phyloP scores from a whole-genome alignment of 768 basidiomycete species.

The Saitozyma sp. region DNA sequence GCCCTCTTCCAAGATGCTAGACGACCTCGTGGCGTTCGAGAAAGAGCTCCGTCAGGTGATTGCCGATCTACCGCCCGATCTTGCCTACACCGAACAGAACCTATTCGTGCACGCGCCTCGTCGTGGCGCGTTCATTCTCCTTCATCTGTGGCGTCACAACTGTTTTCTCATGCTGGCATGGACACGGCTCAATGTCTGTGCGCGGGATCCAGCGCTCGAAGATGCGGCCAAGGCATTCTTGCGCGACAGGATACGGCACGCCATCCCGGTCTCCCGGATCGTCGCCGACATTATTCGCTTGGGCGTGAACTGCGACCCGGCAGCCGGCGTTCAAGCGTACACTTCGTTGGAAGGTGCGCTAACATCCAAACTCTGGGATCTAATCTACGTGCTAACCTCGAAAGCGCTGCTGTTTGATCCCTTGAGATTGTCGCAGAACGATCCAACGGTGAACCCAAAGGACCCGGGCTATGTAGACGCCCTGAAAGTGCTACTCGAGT shows the following conservation, averaged over 20 bases:
- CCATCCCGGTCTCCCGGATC: slow-evolving; percentile 4
- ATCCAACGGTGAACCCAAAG: background rate
- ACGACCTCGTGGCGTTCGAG: slow-evolving; percentile 5
- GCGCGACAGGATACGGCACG: slow-evolving; percentile 7
- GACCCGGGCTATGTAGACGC: background rate
- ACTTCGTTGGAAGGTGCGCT: slow-evolving; percentile 9
- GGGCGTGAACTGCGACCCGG: slow-evolving; percentile 9
- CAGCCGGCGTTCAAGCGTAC: slow-evolving; percentile 6
- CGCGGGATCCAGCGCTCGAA: background rate
- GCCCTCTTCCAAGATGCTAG: background rate
- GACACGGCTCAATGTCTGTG: background rate
- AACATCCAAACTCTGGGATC: background rate
- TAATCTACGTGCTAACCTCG: background rate
- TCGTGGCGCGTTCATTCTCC: slow-evolving; percentile 5
- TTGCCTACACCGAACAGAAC: slow-evolving; percentile 12
- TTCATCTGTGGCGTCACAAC: slow-evolving; percentile 14
- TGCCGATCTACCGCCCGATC: slow-evolving; percentile 7
- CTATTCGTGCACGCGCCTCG: slow-evolving; percentile 10
- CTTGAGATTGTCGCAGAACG: background rate
- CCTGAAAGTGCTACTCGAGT: background rate
- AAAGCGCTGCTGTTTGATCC: background rate
- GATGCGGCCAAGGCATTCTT: background rate
- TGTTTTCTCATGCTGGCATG: slow-evolving; percentile 16
- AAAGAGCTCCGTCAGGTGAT: slow-evolving; percentile 5
- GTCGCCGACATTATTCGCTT: slow-evolving; percentile 3